Evolutionary conservation across 75 land plant species (phyloP), one percentile per base, ranked within the genome.

Genomic region (Picea sitchensis): DNA sequence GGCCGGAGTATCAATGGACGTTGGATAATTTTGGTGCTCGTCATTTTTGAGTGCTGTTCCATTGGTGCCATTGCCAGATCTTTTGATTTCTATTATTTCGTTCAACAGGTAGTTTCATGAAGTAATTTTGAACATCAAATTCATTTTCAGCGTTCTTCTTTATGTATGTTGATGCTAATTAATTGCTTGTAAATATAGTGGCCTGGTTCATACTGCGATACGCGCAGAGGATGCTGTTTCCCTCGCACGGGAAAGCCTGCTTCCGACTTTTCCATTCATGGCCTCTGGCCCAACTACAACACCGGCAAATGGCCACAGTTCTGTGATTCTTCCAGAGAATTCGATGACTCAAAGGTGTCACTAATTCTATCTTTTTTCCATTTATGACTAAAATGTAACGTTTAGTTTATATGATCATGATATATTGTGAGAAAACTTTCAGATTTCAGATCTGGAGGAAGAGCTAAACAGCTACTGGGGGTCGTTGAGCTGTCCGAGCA

Each of bases 121-220:
- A 4, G 44, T 41, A 4, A 23, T 31, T 72, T 12, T 17, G 74
- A 31, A 5, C 0, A 7, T 21, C 17, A 23, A 15, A 72, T n/a
- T 21, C 6, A n/a, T 72, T 15, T n/a, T 72, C n/a, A 15, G 75
- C 51, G 56, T 36, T 8, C 7, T n/a, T 67, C 23, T 56, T 61
- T 68, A 34, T 64, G 9, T 13, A 30, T 41, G 41, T 78, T 65
- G 58, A n/a, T 75, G n/a, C 5, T 78, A 18, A 30, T 9, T 65
- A 21, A 12, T 14, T 44, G n/a, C n/a, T 59, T 34, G 26, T 26
- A 26, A 15, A 9, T 73, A 64, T 81, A 94, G 96, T 94, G 96
- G 96, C 96, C 96, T 1, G 96, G 95, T 44, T 90, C 96, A 1
- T 94, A 87, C 73, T 92, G 96, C 77, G 88, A 87, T 79, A 76